Evolutionary conservation across 768 basidiomycete species (phyloP).

Genomic region (Mycena floridula): DNA sequence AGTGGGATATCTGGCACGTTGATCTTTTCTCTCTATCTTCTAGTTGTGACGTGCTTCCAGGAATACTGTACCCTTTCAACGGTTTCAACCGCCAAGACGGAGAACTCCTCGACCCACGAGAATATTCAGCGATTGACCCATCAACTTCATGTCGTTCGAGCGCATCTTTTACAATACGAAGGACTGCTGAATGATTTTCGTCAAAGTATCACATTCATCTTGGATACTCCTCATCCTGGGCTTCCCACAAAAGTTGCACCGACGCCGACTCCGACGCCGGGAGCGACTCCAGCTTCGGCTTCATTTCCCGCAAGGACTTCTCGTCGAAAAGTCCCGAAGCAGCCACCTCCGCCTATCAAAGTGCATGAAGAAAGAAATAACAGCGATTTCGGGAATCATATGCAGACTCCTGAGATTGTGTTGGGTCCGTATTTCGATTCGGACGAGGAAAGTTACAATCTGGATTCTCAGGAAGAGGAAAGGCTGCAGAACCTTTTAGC

Average conservation of each 20-base stretch:
- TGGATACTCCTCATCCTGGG: slow-evolving; percentile 41
- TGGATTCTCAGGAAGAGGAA: background rate
- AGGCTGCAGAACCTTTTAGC: background rate
- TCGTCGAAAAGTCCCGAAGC: too few species aligned
- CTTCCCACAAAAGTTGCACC: slow-evolving; percentile 19
- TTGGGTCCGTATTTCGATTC: slow-evolving; percentile 6
- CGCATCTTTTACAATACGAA: slow-evolving; percentile 51
- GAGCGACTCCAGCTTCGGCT: background rate
- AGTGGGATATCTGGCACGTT: slow-evolving; percentile 38
- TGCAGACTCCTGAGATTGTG: too few species aligned
- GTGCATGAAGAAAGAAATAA: too few species aligned
- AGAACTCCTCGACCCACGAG: slow-evolving; percentile 19
- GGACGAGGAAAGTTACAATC: slow-evolving; percentile 3
- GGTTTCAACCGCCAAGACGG: background rate
- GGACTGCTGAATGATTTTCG: slow-evolving; percentile 48
- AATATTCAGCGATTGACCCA: slow-evolving; percentile 37
- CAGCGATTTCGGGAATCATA: too few species aligned
- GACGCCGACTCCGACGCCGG: background rate
- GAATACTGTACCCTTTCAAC: slow-evolving; percentile 28
- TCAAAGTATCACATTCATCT: slow-evolving; percentile 45
- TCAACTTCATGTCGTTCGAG: slow-evolving; percentile 50
- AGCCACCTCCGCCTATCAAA: too few species aligned
- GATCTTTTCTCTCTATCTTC: too few species aligned
- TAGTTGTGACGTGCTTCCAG: too few species aligned
- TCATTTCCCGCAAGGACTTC: too few species aligned